phyloP scores from a whole-genome alignment of 768 basidiomycete species.

The Calocybe gangraenosa region DNA sequence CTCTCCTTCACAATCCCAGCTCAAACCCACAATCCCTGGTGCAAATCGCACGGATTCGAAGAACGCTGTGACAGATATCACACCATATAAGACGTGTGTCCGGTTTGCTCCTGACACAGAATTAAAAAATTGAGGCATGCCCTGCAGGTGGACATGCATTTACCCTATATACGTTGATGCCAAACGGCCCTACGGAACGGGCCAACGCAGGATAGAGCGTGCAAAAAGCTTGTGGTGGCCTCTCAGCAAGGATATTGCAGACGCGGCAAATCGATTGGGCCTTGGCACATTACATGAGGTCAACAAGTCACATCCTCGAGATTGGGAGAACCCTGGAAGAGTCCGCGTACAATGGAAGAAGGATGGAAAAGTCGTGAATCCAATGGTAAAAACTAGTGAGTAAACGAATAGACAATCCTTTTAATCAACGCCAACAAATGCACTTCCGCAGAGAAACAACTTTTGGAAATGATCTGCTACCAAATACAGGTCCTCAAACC shows the following conservation, averaged over 20 bases:
- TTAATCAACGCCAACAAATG: too few relatives aligned
- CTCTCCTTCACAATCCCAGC: constrained; percentile 37
- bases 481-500: constrained; percentile 73
- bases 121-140: constrained; percentile 14
- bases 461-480: constrained; percentile 69
- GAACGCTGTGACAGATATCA: constrained; percentile 62
- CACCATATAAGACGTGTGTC: constrained; percentile 79
- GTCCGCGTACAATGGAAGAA: constrained; percentile 93
- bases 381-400: constrained; percentile 73
- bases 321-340: constrained; percentile 98
- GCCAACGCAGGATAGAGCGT: constrained; percentile 77
- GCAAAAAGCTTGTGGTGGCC: constrained; percentile 92
- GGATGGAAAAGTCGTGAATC: constrained; percentile 63
- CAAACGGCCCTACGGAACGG: constrained; percentile 81
- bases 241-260: constrained; percentile 87
- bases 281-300: constrained; percentile 85
- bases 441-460: constrained; percentile 60
- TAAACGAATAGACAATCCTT: constrained; percentile 14
- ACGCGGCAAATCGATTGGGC: constrained; percentile 73
- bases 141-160: constrained; percentile 83
- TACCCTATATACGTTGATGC: constrained; percentile 98
- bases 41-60: constrained; percentile 21
- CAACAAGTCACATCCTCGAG: constrained; percentile 85
- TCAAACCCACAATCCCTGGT: constrained; percentile 21
- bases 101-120: constrained; percentile 12